These are phyloP conservation scores for Lycium barbarum DNA, from an alignment of 257 asterid genomes.

Conservation along the genomic window DNA sequence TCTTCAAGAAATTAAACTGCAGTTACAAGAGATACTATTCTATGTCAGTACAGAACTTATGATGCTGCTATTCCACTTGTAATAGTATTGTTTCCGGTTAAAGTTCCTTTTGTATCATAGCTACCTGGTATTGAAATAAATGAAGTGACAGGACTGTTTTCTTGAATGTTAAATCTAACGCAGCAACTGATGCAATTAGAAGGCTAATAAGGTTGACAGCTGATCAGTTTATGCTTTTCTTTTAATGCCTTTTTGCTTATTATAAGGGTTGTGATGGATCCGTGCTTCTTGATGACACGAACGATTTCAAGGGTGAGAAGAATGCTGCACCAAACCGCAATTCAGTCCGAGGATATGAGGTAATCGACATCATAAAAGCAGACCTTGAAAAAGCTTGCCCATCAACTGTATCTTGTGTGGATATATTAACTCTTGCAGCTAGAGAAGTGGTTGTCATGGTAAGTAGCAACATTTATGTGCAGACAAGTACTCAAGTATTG, in stretches of 20 bases:
- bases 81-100: neutral
- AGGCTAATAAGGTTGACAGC: neutral
- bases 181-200: neutral
- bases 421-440: slow-evolving; percentile 61
- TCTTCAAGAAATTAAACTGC: too few species aligned
- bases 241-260: slow-evolving; percentile 7
- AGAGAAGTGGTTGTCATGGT: slow-evolving; percentile 73
- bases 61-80: neutral
- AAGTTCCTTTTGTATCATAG: neutral
- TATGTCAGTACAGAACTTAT: too few species aligned
- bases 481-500: neutral
- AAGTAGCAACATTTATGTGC: slow-evolving; percentile 7
- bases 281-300: slow-evolving; percentile 70
- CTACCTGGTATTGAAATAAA: neutral
- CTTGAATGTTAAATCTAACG: neutral
- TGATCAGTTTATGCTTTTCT: neutral
- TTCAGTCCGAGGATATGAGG: slow-evolving; percentile 69
- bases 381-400: slow-evolving; percentile 72
- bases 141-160: neutral
- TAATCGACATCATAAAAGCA: slow-evolving; percentile 67
- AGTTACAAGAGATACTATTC: too few species aligned
- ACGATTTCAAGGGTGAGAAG: slow-evolving; percentile 69
- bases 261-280: slow-evolving; percentile 85
- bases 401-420: slow-evolving; percentile 50
- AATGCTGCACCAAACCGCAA: slow-evolving; percentile 69